These are phyloP conservation scores for Prunus salicina DNA, from an alignment of 306 rosid species.

Conservation along the genomic window DNA sequence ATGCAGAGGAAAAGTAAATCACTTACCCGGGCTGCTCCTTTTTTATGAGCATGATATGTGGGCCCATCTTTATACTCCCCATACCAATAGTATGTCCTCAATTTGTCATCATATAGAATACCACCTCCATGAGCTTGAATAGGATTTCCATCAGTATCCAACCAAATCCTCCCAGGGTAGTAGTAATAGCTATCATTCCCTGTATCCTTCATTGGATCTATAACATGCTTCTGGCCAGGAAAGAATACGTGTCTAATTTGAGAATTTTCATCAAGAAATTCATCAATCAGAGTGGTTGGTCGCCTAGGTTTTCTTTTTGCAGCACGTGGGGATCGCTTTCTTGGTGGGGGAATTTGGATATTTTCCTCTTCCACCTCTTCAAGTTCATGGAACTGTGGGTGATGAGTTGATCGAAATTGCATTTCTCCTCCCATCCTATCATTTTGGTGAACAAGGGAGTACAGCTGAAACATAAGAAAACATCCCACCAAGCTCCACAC, in stretches of 20 bases:
- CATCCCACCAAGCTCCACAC: slow-evolving; percentile 82
- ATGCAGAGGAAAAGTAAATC: slow-evolving; percentile 9
- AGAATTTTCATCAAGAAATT: slow-evolving; percentile 92
- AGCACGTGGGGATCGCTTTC: slow-evolving; percentile 94
- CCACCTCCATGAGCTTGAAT: slow-evolving; percentile 99
- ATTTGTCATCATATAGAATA: slow-evolving; percentile 57
- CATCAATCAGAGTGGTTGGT: slow-evolving; percentile 74
- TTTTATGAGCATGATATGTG: slow-evolving; percentile 81
- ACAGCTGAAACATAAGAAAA: slow-evolving; percentile 61
- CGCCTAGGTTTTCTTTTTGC: slow-evolving; percentile 75
- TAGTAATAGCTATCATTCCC: slow-evolving; percentile 64
- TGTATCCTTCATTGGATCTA: slow-evolving; percentile 53
- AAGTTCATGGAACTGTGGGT: slow-evolving; percentile 69
- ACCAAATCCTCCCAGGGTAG: slow-evolving; percentile 86
- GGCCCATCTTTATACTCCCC: slow-evolving; percentile 98
- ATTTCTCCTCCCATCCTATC: slow-evolving; percentile 33
- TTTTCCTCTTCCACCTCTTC: slow-evolving; percentile 79
- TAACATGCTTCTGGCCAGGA: slow-evolving; percentile 57
- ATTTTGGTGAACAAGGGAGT: slow-evolving; percentile 37
- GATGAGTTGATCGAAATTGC: slow-evolving; percentile 37
- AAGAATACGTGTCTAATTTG: slow-evolving; percentile 75
- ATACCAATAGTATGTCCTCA: slow-evolving; percentile 92
- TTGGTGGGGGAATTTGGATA: slow-evolving; percentile 85
- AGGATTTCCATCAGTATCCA: slow-evolving; percentile 90
- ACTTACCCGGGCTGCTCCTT: slow-evolving; percentile 92